Evolutionary conservation across 2,329 filamentous ascomycete species (phyloP).

Genomic region (Pseudohalonectria lignicola): DNA sequence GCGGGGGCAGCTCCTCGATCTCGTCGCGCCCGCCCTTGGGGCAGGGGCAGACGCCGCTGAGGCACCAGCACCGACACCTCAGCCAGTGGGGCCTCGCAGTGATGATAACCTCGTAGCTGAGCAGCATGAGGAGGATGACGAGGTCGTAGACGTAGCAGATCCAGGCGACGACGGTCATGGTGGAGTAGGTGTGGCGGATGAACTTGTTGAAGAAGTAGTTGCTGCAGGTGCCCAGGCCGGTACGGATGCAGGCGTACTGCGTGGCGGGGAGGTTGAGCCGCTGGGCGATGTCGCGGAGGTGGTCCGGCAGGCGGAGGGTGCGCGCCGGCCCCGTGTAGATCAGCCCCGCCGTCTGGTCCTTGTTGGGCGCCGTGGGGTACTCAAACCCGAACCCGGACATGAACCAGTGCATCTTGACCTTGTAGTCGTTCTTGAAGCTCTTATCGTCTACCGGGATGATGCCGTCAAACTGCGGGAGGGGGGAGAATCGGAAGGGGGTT

Average conservation of each 20-base stretch:
- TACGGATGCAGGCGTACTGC: background rate
- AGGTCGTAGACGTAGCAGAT: slow-evolving; percentile 34
- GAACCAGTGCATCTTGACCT: slow-evolving; percentile 2
- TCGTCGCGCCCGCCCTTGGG: slow-evolving; percentile 1
- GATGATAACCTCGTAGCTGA: slow-evolving; percentile 2
- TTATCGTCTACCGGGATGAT: slow-evolving; percentile 1
- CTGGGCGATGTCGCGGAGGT: slow-evolving; percentile 1
- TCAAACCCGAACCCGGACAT: slow-evolving; percentile 2
- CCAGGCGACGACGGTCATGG: slow-evolving; percentile 27
- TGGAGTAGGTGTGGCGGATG: background rate
- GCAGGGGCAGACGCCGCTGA: slow-evolving; percentile 1
- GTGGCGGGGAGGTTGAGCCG: slow-evolving; percentile 1
- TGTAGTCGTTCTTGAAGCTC: background rate
- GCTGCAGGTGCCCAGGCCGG: too few relatives aligned
- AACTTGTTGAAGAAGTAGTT: slow-evolving; percentile 2
- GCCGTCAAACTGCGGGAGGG: slow-evolving; percentile 1
- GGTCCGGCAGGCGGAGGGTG: background rate
- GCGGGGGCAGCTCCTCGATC: background rate
- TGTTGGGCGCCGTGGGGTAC: background rate
- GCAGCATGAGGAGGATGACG: slow-evolving; percentile 17
- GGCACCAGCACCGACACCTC: slow-evolving; percentile 1
- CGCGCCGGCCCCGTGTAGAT: background rate
- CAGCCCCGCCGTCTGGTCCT: background rate
- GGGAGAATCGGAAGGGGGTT: background rate
- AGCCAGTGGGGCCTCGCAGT: background rate